Evolutionary conservation across 495 filamentous ascomycete species (phyloP).

Genomic region (Neurospora sp.): DNA sequence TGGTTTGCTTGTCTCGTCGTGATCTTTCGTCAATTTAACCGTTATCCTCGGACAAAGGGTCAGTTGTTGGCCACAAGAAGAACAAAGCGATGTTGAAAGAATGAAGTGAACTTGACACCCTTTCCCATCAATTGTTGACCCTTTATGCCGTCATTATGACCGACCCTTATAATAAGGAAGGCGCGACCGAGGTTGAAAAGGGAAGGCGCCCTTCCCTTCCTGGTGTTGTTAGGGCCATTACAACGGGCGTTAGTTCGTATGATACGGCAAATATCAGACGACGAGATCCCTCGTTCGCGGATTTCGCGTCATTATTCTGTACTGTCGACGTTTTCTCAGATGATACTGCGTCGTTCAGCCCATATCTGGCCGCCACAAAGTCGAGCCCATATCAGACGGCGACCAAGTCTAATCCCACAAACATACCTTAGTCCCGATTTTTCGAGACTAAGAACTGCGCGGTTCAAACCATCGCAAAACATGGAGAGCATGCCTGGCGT

Average conservation of each 20-base stretch:
- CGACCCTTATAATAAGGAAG: too few relatives aligned
- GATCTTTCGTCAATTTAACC: background rate
- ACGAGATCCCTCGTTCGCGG: background rate
- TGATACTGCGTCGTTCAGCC: background rate
- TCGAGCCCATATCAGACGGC: background rate
- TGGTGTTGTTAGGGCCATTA: background rate
- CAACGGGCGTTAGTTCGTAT: background rate
- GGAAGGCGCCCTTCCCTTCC: background rate
- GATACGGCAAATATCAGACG: background rate
- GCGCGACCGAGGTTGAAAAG: too few relatives aligned
- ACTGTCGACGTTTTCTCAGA: background rate
- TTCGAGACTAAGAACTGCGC: background rate
- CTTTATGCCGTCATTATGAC: background rate
- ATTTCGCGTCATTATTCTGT: background rate
- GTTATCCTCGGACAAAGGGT: background rate
- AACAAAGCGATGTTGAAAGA: background rate
- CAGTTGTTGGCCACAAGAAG: background rate
- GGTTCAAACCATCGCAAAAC: background rate
- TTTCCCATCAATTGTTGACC: background rate
- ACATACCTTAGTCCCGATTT: background rate
- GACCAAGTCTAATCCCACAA: background rate
- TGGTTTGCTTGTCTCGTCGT: background rate
- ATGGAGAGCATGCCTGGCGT: background rate
- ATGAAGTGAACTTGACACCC: background rate
- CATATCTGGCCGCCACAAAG: background rate